These are phyloP conservation scores for Boehmeria nivea DNA, from an alignment of 306 rosid species.

Conservation along the genomic window DNA sequence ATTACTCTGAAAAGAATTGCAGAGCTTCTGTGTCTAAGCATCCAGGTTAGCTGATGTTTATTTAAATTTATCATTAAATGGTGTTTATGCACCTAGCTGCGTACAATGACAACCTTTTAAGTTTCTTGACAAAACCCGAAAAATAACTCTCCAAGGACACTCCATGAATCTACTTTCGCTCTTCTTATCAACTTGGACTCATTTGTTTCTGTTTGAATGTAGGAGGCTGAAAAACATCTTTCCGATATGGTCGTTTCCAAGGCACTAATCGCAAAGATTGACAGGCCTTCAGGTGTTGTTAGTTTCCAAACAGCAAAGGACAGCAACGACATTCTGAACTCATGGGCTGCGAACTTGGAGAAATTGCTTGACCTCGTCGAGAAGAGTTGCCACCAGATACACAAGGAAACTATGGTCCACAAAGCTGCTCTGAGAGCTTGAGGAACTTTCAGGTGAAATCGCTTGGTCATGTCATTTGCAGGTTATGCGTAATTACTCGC, in stretches of 20 bases:
- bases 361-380: slow-evolving; percentile 93
- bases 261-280: slow-evolving; percentile 86
- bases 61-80: neutral
- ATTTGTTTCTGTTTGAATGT: neutral
- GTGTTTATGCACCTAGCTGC: neutral
- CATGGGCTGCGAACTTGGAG: slow-evolving; percentile 93
- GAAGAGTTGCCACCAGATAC: slow-evolving; percentile 96
- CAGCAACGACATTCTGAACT: slow-evolving; percentile 77
- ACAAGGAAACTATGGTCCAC: slow-evolving; percentile 94
- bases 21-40: slow-evolving; percentile 63
- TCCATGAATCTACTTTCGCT: no score
- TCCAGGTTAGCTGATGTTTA: slow-evolving; percentile 51
- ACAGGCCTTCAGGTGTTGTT: slow-evolving; percentile 79
- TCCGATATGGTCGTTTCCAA: slow-evolving; percentile 98
- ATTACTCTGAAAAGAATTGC: slow-evolving; percentile 65
- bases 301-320: slow-evolving; percentile 85
- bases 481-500: neutral
- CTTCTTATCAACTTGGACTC: neutral
- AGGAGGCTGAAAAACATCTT: slow-evolving; percentile 97
- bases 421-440: slow-evolving; percentile 73
- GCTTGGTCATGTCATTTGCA: neutral
- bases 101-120: neutral
- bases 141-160: no score
- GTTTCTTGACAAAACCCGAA: no score
- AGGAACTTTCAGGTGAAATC: slow-evolving; percentile 9